These are phyloP conservation scores for Arthroderma uncinatum DNA, from an alignment of 2,329 filamentous ascomycete species.

Conservation along the genomic window DNA sequence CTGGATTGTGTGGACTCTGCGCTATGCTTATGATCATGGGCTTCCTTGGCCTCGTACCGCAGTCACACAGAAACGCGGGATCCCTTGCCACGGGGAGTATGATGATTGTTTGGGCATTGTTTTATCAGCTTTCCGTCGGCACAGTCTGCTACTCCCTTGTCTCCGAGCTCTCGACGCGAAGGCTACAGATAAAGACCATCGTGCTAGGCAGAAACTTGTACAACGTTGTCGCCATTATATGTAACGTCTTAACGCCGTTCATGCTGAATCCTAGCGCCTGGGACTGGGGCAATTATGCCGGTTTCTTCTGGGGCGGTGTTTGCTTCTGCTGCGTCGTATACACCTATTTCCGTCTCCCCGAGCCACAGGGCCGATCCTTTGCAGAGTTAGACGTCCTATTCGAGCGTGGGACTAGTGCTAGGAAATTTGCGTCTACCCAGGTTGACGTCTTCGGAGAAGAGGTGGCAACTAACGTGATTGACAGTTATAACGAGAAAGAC, in stretches of 20 bases:
- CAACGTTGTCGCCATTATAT: slow-evolving; percentile 73
- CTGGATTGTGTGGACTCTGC: slow-evolving; percentile 62
- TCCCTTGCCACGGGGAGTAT: slow-evolving; percentile 72
- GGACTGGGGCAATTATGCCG: slow-evolving; percentile 79
- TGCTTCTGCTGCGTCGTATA: slow-evolving; percentile 74
- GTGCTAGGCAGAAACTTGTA: slow-evolving; percentile 72
- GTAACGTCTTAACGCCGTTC: slow-evolving; percentile 72
- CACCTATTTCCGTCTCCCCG: slow-evolving; percentile 68
- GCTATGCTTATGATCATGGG: slow-evolving; percentile 71
- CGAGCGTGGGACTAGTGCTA: slow-evolving; percentile 57
- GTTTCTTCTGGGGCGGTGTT: slow-evolving; percentile 78
- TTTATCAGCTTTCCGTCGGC: slow-evolving; percentile 78
- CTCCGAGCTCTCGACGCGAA: slow-evolving; percentile 67
- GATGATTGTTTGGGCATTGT: slow-evolving; percentile 71
- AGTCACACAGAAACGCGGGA: slow-evolving; percentile 45
- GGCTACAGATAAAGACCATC: slow-evolving; percentile 83
- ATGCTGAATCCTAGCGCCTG: slow-evolving; percentile 83
- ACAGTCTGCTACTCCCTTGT: slow-evolving; percentile 86
- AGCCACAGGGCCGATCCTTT: slow-evolving; percentile 68
- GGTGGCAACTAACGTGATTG: slow-evolving; percentile 11
- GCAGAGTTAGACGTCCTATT: slow-evolving; percentile 81
- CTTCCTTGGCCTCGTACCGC: slow-evolving; percentile 65
- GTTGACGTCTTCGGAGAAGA: slow-evolving; percentile 16
- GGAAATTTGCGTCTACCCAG: slow-evolving; percentile 48
- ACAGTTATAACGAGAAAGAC: slow-evolving; percentile 8